These are phyloP conservation scores for Aspergillus heteromorphus DNA, from an alignment of 495 filamentous ascomycete genomes.

Conservation along the genomic window DNA sequence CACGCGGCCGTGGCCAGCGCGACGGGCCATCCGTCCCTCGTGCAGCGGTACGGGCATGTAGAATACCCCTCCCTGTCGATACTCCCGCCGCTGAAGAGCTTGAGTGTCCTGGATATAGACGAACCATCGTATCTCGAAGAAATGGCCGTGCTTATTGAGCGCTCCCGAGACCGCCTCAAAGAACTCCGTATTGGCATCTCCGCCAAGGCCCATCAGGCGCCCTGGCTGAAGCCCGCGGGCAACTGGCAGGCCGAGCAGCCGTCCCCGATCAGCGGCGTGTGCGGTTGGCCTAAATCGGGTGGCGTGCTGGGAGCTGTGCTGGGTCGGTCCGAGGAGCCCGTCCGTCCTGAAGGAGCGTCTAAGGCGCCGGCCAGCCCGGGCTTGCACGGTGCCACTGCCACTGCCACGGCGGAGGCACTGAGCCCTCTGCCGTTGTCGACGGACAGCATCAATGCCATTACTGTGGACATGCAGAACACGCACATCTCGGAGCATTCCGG, in stretches of 20 bases:
- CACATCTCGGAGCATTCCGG: neutral
- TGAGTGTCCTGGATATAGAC: constrained; percentile 85
- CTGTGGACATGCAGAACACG: neutral
- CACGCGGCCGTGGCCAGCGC: constrained; percentile 8
- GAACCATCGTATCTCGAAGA: constrained; percentile 85
- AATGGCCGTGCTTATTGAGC: constrained; percentile 73
- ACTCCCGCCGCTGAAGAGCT: constrained; percentile 71
- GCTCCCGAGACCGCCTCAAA: constrained; percentile 59
- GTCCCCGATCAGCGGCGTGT: constrained; percentile 14
- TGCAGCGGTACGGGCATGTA: constrained; percentile 47
- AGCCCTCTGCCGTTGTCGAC: neutral
- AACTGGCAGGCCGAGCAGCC: constrained; percentile 20
- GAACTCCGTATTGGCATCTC: constrained; percentile 82
- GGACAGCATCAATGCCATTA: neutral
- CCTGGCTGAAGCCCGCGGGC: constrained; percentile 54
- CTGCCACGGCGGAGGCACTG: neutral
- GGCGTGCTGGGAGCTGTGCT: constrained; percentile 46
- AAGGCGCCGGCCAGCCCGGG: neutral
- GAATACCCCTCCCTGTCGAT: constrained; percentile 86
- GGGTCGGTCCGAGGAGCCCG: constrained; percentile 5
- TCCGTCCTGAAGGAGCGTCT: neutral
- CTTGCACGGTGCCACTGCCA: neutral
- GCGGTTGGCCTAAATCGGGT: constrained; percentile 47
- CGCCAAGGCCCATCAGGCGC: constrained; percentile 44
- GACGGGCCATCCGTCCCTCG: constrained; percentile 12